Evolutionary conservation across 2,329 filamentous ascomycete species (phyloP), one percentile per base, ranked within the genome.

Genomic region (Lecanicillium sp.): DNA sequence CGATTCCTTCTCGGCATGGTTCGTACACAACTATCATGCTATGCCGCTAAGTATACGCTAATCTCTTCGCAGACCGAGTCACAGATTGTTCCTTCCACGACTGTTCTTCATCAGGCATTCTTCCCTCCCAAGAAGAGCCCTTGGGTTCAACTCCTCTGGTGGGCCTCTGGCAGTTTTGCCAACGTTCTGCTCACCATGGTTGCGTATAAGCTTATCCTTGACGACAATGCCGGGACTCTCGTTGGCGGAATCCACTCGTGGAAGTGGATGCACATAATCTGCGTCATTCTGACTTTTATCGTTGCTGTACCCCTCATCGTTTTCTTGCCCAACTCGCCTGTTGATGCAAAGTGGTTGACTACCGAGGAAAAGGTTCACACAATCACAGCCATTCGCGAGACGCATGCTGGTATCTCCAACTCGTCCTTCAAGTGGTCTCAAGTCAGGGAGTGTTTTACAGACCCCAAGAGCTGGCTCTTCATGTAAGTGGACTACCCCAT

Each of bases 221-320:
- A 50, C 28, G 49, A 50, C 17, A 38, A 43, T 12, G 20, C 15
- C 12, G 38, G 42, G 22, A 29, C 38, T 20, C 38, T 51, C 14
- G 42, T 40, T 5, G 48, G 48, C 15, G 41, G 43, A 12, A 34
- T 51, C 13, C 39, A 33, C 5, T 51, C 48, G 12, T 50, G 48
- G 41, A 57, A 56, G 43, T 77, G 72, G 73, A 70, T 76, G 58
- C 76, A 74, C 46, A 69, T 73, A 33, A 70, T 74, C 49, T 64
- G 63, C 37, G 58, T 69, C 4, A 41, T 76, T 5, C 71, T 78
- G 41, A 77, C 74, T 2, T 68, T 78, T 11, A 70, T 71, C 0
- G 55, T 76, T 4, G 70, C 20, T 29, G 32, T 45, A 4, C 41
- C 48, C 4, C 41, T 51, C 2, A 31, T 39, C 7, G 25, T 49